Evolutionary conservation across 1,284 basidiomycete species (phyloP).

Genomic region (Cutaneotrichosporon mucoides): DNA sequence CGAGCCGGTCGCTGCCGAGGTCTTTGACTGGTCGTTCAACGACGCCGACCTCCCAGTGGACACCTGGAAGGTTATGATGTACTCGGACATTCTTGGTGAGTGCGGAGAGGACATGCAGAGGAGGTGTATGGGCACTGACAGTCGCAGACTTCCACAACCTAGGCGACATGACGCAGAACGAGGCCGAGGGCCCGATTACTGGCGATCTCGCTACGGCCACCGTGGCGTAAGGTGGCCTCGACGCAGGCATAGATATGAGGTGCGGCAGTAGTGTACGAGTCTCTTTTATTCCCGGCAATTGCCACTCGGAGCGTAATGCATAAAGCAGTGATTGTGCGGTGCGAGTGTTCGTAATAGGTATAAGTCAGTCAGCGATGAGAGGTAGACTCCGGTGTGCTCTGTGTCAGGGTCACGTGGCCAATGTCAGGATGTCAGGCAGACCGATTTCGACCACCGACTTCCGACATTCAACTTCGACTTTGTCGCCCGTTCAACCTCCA

Average conservation of each 20-base stretch:
- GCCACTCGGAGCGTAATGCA: constrained; percentile 1
- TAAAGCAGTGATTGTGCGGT: not conserved
- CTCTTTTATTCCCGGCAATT: constrained; percentile 11
- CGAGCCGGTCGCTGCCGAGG: constrained; percentile 88
- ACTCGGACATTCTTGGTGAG: constrained; percentile 86
- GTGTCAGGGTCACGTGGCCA: not conserved
- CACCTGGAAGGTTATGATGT: constrained; percentile 99
- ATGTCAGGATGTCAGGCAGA: not conserved
- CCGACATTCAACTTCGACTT: not conserved
- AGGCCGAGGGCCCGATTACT: constrained; percentile 47
- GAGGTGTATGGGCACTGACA: no score
- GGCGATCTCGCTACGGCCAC: constrained; percentile 37
- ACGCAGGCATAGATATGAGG: not conserved
- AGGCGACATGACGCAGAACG: constrained; percentile 46
- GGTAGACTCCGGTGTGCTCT: no score
- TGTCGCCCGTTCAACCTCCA: not conserved
- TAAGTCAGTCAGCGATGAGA: no score
- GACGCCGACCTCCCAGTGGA: constrained; percentile 99
- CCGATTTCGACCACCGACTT: not conserved
- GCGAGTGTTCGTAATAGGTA: no score
- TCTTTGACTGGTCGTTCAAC: constrained; percentile 99
- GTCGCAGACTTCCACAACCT: constrained; percentile 54
- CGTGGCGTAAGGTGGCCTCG: not conserved
- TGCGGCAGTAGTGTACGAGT: not conserved
- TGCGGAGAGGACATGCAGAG: constrained; percentile 10